Evolutionary conservation across 257 asterid genomes (phyloP).

Genomic region (Solanum paucissectum): DNA sequence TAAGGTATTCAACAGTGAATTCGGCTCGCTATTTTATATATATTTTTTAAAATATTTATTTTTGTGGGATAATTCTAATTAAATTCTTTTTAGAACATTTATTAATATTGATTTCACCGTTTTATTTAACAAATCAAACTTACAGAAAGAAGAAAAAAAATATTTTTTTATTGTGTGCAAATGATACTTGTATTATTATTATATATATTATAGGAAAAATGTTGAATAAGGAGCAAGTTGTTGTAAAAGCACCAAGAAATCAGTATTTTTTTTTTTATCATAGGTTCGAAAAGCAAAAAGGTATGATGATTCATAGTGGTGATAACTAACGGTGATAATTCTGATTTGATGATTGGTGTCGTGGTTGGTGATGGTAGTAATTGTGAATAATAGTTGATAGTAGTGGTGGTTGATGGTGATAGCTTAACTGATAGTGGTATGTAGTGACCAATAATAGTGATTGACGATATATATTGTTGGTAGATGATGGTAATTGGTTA

Average conservation of each 20-base stretch:
- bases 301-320: neutral
- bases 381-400: neutral
- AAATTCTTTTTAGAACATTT: no score
- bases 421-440: neutral
- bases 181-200: neutral
- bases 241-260: no score
- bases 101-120: neutral
- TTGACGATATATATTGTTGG: neutral
- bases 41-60: no score
- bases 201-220: no score
- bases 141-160: neutral
- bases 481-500: neutral
- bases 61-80: no score
- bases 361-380: neutral
- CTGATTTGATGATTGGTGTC: neutral
- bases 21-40: no score
- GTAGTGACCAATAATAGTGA: neutral
- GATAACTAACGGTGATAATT: neutral
- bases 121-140: neutral
- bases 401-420: neutral
- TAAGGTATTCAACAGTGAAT: neutral
- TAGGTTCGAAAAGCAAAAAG: neutral
- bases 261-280: neutral
- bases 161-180: neutral
- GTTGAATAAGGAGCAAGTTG: no score